These are phyloP conservation scores for Paraconiothyrium sp. DNA, from an alignment of 2,329 filamentous ascomycete genomes.

Conservation along the genomic window DNA sequence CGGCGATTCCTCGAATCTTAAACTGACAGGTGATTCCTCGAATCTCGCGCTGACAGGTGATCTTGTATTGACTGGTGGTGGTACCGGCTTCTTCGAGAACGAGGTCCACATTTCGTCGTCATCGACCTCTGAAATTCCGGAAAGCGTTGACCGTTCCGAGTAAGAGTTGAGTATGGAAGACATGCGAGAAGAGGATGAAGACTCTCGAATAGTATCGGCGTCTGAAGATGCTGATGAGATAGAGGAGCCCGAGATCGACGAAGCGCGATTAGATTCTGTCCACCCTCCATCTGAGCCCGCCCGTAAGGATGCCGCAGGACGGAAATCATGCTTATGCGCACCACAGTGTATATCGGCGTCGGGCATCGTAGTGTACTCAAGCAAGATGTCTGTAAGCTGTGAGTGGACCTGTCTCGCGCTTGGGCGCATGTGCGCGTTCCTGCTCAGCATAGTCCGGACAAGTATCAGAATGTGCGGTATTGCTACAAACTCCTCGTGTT, in stretches of 20 bases:
- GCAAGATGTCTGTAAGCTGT: constrained; percentile 44
- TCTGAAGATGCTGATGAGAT: constrained; percentile 34
- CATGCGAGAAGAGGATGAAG: constrained; percentile 32
- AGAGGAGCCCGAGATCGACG: constrained; percentile 39
- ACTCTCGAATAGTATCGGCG: constrained; percentile 36
- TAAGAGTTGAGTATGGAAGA: constrained; percentile 46
- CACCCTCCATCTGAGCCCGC: constrained; percentile 42
- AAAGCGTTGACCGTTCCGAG: constrained; percentile 39
- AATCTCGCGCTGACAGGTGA: constrained; percentile 20
- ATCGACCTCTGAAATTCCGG: constrained; percentile 41
- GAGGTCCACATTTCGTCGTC: constrained; percentile 21
- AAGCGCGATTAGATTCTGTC: constrained; percentile 37
- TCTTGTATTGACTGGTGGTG: constrained; percentile 22
- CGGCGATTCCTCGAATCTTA: constrained; percentile 5
- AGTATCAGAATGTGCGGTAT: constrained; percentile 54
- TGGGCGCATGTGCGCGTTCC: constrained; percentile 53
- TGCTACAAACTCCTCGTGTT: constrained; percentile 51
- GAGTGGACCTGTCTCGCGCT: constrained; percentile 54
- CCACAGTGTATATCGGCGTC: constrained; percentile 47
- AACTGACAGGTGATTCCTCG: constrained; percentile 17
- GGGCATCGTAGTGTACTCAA: constrained; percentile 41
- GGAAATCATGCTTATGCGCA: constrained; percentile 43
- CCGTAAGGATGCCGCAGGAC: constrained; percentile 29
- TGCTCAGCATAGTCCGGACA: constrained; percentile 55
- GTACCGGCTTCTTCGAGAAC: constrained; percentile 21